Evolutionary conservation across 2,329 filamentous ascomycete genomes (phyloP), one percentile per base, ranked within the genome.

Genomic region (Venturia pyrina): DNA sequence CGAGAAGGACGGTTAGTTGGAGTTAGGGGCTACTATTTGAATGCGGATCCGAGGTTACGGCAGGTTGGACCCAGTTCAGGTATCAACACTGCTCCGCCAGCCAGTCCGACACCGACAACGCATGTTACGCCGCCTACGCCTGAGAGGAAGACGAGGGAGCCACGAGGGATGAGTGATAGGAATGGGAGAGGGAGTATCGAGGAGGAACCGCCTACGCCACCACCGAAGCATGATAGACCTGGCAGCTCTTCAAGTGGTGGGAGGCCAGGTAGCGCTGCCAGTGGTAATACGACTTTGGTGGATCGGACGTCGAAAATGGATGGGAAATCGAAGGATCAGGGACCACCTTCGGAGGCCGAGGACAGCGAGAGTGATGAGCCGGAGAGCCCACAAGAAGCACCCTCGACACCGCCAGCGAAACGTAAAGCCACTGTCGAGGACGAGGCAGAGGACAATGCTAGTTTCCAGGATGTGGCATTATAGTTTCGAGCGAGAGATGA

Each of bases 11-110:
- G 92, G 67, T 96, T 99, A 69, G 88, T 98, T 3, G 92, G 93
- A 62, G 95, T 98, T 40, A 88, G 95, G 71, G 93, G 93, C 71
- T 99, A 97, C 78, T 99, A 99, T 76, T 83, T 99, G 41, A 93
- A 97, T 74, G 95, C 93, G 2, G 88, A 90, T 73, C 85, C 86
- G 21, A 85, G 85, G 71, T 75, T 86, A 70, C 78, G 86, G 65
- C 82, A 84, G 66, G 75, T 82, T 41, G 80, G 80, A 5, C 76
- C 78, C 50, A 69, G 53, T 69, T 69, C 46, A 73, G 72, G 50
- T 68, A 32, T 46, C 40, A 63, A 13, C 41, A 57, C 17, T 44
- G 63, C 44, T 37, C 63, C 21, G 13, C 53, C 41, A 61, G 66
- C 67, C 46, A 70, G 70, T 65, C 72, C 70, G 65, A 70, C 66